Base-by-base conservation (phyloP, 2,329 filamentous ascomycete species). In the Penicillium vulpinum region DNA sequence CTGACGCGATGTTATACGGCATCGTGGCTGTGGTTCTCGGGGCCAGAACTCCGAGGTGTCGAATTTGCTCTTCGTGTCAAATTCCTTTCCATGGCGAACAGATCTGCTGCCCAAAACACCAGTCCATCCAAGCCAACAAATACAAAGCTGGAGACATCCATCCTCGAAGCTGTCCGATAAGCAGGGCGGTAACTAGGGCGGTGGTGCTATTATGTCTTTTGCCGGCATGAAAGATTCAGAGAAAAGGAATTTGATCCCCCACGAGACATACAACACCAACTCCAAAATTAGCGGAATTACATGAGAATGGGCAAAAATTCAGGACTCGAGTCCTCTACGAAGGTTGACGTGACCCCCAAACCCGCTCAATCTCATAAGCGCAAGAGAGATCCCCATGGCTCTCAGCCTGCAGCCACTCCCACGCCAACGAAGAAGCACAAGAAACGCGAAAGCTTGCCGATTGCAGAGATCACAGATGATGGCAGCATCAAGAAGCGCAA, bases 1-100 rank as follows among this genome's bases (percentile, higher is more conserved):
- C 83, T 67, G 75, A 86, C 84, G 86, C 86, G 71, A 89, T 88
- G 67, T 88, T 88, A 80, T 88, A 88, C 52, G 85, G 81, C 86
- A 88, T 89, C 24, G 66, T 73, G 63, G 56, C 69, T 67, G 61
- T 50, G 51, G 45, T 45, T 62, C 57, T 66, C 62, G 52, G 50
- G 51, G 48, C 57, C 54, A 61, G 58, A 63, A 31, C 26, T 48
- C 47, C 53, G 51, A 62, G 51, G 54, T 13, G 53, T 40, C 28
- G n/a, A 43, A 57, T 40, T 24, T 46, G 18, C 26, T 47, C 22
- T 39, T 10, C 1, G 13, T n/a, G 24, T 47, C 16, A 59, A 41
- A 13, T 21, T 50, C 31, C 29, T 60, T 43, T 60, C 66, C 69
- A 71, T 71, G 53, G 51, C 57, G 57, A 61, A 51, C 36, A 61